Conservation (phyloP, 495 filamentous ascomycete species). For the Aspergillus panamensis region DNA sequence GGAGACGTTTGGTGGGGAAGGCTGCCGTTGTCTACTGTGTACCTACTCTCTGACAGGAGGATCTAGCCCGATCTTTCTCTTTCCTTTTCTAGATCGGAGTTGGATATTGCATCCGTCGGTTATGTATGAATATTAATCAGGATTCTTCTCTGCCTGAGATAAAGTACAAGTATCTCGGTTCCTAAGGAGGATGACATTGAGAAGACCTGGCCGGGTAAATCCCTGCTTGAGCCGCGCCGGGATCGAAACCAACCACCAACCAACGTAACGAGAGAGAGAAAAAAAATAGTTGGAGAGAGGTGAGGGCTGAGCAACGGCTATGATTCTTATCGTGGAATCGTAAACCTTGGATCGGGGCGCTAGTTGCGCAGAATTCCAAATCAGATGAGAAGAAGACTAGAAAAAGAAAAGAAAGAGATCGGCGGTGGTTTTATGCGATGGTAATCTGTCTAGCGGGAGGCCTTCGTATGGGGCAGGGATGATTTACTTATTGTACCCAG, state of each 20-base stretch:
- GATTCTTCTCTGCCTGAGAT: too few relatives aligned
- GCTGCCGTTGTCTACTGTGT: background rate
- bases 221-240: too few relatives aligned
- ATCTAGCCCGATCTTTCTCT: background rate
- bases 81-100: background rate
- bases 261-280: too few relatives aligned
- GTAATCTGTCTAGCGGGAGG: conserved; percentile 5
- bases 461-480: background rate
- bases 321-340: too few relatives aligned
- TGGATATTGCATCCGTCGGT: too few relatives aligned
- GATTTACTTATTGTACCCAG: background rate
- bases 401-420: conserved; percentile 7
- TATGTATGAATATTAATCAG: too few relatives aligned
- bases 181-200: too few relatives aligned
- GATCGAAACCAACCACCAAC: too few relatives aligned
- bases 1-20: background rate
- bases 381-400: conserved; percentile 8
- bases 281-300: too few relatives aligned
- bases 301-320: too few relatives aligned
- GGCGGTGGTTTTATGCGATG: conserved; percentile 7
- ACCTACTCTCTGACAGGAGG: background rate
- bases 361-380: conserved; percentile 17
- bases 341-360: background rate
- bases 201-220: too few relatives aligned
- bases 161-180: too few relatives aligned